Base-by-base conservation (phyloP, 805 yeast genomes). In the Martiniozyma abietophila region DNA sequence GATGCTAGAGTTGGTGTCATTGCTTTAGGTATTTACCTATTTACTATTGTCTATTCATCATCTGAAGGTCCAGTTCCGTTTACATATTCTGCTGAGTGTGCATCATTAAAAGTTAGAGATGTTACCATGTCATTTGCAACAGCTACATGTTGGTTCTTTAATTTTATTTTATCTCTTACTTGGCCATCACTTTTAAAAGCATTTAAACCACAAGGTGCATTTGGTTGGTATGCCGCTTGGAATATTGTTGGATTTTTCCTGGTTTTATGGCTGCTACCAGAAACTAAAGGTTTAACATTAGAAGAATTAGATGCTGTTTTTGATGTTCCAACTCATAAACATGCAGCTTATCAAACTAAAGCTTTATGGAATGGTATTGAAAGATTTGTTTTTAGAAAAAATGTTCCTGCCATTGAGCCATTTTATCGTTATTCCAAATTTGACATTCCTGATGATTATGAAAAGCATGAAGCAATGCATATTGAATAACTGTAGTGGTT, bases 11-110 rank as follows among this genome's bases (percentile, higher is more conserved):
- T 51, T 39, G 44, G 44, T 32, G 61, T 58, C 20, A 52, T 57
- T 55, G 46, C 58, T 40, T 35, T 60, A 9, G 65, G 72, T 49
- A 61, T 70, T 37, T 72, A 76, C 51, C 53, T 67, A 25, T 82
- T 78, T 53, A 77, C 83, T 44, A 75, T 78, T 36, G 76, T 77
- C 53, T 80, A 80, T 61, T 92, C 89, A 5, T 67, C 82, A 3
- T 71, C 89, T 15, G 82, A 92, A 88, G 89, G 89, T 53, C 86
- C 92, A 25, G 74, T 71, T 40, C 75, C 73, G 21, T 82, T 88
- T 85, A 81, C 72, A 28, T 56, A 71, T 35, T 56, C 62, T 47
- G 74, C 75, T 46, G 80, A 73, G 47, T 59, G 69, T 32, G 81
- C 69, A 66, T 81, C 88, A 41, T 70, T 81, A 34, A 72, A 79